phyloP scores from a whole-genome alignment of 352 stramenopile genomes.

The Pythium pectinolyticum region DNA sequence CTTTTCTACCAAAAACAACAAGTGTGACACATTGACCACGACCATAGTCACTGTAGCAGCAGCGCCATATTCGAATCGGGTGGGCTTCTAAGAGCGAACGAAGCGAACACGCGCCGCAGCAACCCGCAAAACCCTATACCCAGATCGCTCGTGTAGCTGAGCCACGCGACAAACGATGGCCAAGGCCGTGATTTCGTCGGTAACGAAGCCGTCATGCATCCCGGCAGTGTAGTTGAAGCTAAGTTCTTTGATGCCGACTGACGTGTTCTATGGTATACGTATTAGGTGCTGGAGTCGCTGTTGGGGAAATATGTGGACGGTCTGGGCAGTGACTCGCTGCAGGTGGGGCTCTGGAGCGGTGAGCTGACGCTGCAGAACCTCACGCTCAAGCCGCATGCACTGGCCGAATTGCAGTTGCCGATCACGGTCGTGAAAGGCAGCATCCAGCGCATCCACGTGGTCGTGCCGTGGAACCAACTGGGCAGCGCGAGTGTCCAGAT shows the following conservation, averaged over 20 bases:
- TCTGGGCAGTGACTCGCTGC: slow-evolving; percentile 73
- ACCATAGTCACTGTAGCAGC: no score
- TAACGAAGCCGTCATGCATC: slow-evolving; percentile 29
- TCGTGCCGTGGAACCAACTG: slow-evolving; percentile 87
- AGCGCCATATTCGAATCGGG: no score
- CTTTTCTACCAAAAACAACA: no score
- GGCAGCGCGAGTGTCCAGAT: slow-evolving; percentile 78
- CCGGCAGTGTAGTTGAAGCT: slow-evolving; percentile 2
- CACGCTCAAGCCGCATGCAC: slow-evolving; percentile 72
- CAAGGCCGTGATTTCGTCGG: slow-evolving; percentile 70
- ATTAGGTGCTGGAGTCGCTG: slow-evolving; percentile 75
- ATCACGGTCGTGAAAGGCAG: slow-evolving; percentile 60
- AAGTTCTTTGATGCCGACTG: not conserved
- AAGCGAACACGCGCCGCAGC: not conserved
- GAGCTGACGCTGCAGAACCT: slow-evolving; percentile 74
- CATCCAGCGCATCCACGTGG: slow-evolving; percentile 64
- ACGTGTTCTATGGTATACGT: not conserved
- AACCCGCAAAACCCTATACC: not conserved
- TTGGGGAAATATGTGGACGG: slow-evolving; percentile 84
- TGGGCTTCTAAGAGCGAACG: not conserved
- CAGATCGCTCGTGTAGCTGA: not conserved
- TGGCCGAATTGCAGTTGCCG: slow-evolving; percentile 75
- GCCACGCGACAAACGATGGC: slow-evolving; percentile 38
- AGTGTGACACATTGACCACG: no score
- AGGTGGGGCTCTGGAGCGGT: slow-evolving; percentile 83